phyloP scores from a whole-genome alignment of 371 early-diverging fungal species.

The Saksenaea vasiformis region DNA sequence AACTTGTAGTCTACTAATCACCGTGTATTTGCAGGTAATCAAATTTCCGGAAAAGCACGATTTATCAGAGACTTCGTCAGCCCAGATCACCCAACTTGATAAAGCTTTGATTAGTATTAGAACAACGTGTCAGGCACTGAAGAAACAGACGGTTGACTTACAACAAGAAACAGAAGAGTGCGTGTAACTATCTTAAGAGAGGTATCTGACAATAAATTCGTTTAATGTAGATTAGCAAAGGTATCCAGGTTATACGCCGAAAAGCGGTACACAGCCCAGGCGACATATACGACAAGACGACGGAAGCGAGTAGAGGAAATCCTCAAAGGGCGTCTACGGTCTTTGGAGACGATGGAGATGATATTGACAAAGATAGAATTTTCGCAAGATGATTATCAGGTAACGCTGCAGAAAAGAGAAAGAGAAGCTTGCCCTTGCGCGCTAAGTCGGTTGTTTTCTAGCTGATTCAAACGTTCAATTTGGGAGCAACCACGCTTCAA shows the following conservation, averaged over 20 bases:
- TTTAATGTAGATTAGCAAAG: conserved; percentile 11
- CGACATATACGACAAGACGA: conserved; percentile 47
- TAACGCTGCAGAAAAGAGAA: no score
- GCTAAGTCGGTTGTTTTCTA: conserved; percentile 11
- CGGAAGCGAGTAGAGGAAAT: conserved; percentile 42
- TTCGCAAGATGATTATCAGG: conserved; percentile 59
- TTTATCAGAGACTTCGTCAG: not conserved
- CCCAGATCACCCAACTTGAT: conserved; percentile 46
- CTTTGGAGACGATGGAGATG: conserved; percentile 57
- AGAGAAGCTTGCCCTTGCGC: no score
- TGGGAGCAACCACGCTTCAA: conserved; percentile 51
- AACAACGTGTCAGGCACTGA: conserved; percentile 46
- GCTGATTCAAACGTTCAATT: conserved; percentile 57
- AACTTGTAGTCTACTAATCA: not conserved
- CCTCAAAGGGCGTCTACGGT: conserved; percentile 46
- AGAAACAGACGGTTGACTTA: conserved; percentile 47
- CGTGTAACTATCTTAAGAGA: conserved; percentile 4
- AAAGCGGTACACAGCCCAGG: conserved; percentile 35
- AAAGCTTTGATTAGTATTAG: conserved; percentile 49
- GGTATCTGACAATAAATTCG: not conserved
- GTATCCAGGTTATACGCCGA: conserved; percentile 20
- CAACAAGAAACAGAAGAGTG: conserved; percentile 44
- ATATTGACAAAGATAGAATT: conserved; percentile 54
- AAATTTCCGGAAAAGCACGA: conserved; percentile 35
- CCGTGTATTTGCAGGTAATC: conserved; percentile 15